Base-by-base conservation (phyloP, 257 asterid genomes). In the Solanum sitiens region DNA sequence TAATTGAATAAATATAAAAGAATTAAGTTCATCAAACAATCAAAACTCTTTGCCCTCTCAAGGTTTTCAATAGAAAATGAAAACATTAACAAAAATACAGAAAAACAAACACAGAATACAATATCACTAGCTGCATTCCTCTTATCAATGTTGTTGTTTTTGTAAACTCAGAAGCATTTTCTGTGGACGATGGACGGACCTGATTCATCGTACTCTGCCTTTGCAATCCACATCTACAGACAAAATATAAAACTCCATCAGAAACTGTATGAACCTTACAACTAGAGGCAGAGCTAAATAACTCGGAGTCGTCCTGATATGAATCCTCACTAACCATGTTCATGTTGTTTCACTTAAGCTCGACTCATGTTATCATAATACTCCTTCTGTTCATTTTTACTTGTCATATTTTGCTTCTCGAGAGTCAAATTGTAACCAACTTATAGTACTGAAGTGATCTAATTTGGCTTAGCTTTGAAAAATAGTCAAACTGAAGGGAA, bases 181-280 rank as follows among this genome's bases (percentile, higher is more conserved):
- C 93, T 91, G 88, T 91, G 93, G 25, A 91, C 93, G n/a, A 91
- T 91, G 37, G 93, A 91, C 4, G 93, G 93, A 86, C 93, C 93
- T 32, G 93, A 89, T 75, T 91, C 93, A 50, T 91, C 93, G 67
- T 88, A 91, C 70, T 91, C 93, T 20, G 90, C 89, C 86, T 91
- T 91, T 11, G 92, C 80, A 65, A 91, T 91, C 93, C 93, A 91
- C 93, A 91, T 91, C 93, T 91, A 88, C 89, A 84, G 37, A 76
- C 21, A 21, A 4, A 53, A 84, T 25, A 39, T 25, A 61, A 59
- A 4, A 18, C 45, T 18, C 30, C 67, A 42, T 80, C 47, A 79
- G 15, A 44, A 44, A 23, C 13, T 76, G 83, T 42, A n/a, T 13
- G 32, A 40, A 40, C 21, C 35, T 32, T 71, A 16, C n/a, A 70